Percentiles rank a stretch among this genome's conserved stretches.
Conservation (phyloP, 1,284 basidiomycete species). For the Agaricales sp. region DNA sequence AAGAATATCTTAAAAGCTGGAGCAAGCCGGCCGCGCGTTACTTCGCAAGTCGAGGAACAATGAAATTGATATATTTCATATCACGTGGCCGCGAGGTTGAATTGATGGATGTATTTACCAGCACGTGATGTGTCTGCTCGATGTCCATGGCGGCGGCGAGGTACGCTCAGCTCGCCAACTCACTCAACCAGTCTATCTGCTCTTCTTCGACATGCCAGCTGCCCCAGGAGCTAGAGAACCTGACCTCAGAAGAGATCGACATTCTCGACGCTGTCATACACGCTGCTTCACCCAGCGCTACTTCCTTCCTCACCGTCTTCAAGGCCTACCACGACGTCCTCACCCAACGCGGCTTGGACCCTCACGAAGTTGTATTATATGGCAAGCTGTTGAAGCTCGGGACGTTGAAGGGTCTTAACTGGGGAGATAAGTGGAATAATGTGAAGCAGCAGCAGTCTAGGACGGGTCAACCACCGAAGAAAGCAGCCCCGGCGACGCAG, state of each 20-base stretch:
- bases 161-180: not conserved
- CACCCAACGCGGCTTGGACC: conserved; percentile 60
- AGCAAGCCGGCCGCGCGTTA: no score
- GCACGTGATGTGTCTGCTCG: no score
- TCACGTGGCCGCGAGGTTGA: no score
- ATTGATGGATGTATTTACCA: no score
- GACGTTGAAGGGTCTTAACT: conserved; percentile 62
- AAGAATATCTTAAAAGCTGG: no score
- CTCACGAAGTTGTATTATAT: conserved; percentile 75
- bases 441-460: conserved; percentile 51
- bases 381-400: conserved; percentile 70
- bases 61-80: no score
- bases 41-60: no score
- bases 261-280: conserved; percentile 65
- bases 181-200: not conserved
- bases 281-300: conserved; percentile 52
- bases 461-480: conserved; percentile 10
- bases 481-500: not conserved
- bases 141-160: not conserved
- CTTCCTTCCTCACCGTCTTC: conserved; percentile 67
- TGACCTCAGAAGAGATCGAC: conserved; percentile 51
- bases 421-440: conserved; percentile 66
- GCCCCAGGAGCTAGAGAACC: conserved; percentile 43
- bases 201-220: conserved; percentile 30
- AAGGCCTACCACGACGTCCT: conserved; percentile 74